phyloP scores from a whole-genome alignment of 768 basidiomycete genomes.

The Tulasnella sp. region DNA sequence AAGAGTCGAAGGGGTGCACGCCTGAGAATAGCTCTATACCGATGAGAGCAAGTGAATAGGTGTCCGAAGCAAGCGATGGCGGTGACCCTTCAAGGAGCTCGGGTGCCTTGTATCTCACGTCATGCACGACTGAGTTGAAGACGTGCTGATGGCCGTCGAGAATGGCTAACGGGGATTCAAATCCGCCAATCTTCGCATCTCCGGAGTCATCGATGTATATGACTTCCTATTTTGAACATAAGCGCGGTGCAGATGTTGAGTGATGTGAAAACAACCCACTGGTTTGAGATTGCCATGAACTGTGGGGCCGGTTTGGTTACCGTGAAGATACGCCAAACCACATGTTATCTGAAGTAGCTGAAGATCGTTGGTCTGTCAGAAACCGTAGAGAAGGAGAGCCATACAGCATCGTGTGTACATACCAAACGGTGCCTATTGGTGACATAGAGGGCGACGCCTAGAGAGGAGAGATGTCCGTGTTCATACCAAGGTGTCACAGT shows the following conservation, averaged over 20 bases:
- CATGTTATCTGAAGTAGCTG: neutral
- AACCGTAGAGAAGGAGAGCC: neutral
- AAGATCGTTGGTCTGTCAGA: neutral
- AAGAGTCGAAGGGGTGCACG: neutral
- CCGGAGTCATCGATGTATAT: neutral
- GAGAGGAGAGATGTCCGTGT: neutral
- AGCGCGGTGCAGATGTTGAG: no score
- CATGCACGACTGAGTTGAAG: neutral
- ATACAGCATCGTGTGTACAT: neutral
- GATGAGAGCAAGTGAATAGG: neutral
- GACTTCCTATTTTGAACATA: no score
- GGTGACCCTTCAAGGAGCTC: neutral
- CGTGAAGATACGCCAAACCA: constrained; percentile 5
- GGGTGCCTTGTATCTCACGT: constrained; percentile 2
- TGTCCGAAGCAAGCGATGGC: neutral
- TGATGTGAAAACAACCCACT: neutral
- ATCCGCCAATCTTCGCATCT: neutral
- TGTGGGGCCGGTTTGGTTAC: neutral
- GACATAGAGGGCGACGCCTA: neutral
- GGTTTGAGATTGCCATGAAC: constrained; percentile 5
- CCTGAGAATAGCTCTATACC: neutral
- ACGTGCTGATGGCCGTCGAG: neutral
- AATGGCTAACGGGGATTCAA: neutral
- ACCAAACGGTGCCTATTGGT: neutral
- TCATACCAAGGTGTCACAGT: constrained; percentile 8